A percentile compares a stretch with the other conserved stretches of the same genome.
These are phyloP conservation scores for Diversispora epigaea DNA, from an alignment of 192 early-diverging fungal species.

Conservation along the genomic window DNA sequence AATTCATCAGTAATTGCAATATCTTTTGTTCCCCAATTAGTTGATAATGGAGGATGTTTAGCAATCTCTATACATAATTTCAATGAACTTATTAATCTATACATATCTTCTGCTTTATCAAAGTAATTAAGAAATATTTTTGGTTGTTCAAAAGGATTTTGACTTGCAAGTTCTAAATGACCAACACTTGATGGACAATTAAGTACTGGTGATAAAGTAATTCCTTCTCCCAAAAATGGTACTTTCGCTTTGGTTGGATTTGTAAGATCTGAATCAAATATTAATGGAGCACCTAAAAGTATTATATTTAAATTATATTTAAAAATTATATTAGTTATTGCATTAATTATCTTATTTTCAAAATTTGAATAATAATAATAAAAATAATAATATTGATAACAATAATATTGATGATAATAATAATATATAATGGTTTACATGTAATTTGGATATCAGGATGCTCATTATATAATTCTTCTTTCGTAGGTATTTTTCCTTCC, in stretches of 20 bases:
- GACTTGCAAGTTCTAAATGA: not conserved
- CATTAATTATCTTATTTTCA: too few species aligned
- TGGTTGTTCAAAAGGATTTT: not conserved
- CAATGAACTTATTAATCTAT: not conserved
- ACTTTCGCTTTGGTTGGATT: not conserved
- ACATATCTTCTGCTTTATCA: not conserved
- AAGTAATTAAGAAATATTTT: not conserved
- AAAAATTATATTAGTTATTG: too few species aligned
- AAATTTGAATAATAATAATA: not conserved
- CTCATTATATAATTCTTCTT: not conserved
- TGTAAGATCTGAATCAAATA: not conserved
- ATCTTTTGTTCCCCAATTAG: not conserved
- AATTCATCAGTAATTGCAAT: not conserved
- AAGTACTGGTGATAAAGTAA: not conserved
- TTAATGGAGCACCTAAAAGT: not conserved
- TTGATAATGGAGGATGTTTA: not conserved
- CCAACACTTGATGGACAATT: not conserved
- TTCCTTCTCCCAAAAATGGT: not conserved
- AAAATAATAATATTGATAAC: not conserved
- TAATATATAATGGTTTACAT: too few species aligned
- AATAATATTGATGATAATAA: too few species aligned
- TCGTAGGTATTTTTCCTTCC: not conserved
- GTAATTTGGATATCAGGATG: conserved; percentile 1
- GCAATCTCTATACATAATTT: not conserved
- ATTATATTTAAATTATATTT: too few species aligned